phyloP scores from a whole-genome alignment of 176 grass and related monocot genomes.

The Hsuehochloa calcarea region DNA sequence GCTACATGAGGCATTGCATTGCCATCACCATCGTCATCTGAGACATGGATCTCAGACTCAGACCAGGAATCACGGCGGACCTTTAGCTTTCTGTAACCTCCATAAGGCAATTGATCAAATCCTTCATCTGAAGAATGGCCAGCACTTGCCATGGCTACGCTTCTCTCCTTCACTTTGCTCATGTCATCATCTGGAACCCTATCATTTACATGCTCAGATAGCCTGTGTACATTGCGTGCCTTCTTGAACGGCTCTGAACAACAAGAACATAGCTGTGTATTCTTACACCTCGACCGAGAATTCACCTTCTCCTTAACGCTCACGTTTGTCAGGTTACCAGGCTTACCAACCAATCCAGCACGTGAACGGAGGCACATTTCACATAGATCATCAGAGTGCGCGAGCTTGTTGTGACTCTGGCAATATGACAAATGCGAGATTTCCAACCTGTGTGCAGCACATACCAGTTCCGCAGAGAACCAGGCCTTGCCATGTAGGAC shows the following conservation, averaged over 20 bases:
- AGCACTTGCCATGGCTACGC: conserved; percentile 21
- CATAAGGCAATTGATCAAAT: conserved; percentile 34
- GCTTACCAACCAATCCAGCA: conserved; percentile 19
- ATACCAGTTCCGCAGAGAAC: conserved; percentile 75
- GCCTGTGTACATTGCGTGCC: conserved; percentile 2
- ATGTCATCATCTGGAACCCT: conserved; percentile 17
- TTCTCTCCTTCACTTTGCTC: conserved; percentile 39
- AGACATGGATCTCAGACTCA: conserved; percentile 47
- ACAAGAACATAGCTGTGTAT: conserved; percentile 41
- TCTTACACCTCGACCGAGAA: background rate
- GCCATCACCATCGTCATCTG: conserved; percentile 28
- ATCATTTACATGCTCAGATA: conserved; percentile 20
- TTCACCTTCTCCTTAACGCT: conserved; percentile 34
- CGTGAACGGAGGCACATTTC: conserved; percentile 55
- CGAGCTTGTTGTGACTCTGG: conserved; percentile 60
- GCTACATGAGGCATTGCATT: conserved; percentile 5
- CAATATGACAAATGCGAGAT: conserved; percentile 70
- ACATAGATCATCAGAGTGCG: conserved; percentile 53
- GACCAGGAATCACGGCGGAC: conserved; percentile 46
- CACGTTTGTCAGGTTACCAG: conserved; percentile 16
- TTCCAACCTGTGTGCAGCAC: conserved; percentile 63
- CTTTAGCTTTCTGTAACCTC: conserved; percentile 61
- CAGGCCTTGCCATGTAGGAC: conserved; percentile 57
- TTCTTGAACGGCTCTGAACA: conserved; percentile 56
- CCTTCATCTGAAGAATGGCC: conserved; percentile 37